Conservation (phyloP, 495 filamentous ascomycete species). For the Pseudevernia furfuracea region DNA sequence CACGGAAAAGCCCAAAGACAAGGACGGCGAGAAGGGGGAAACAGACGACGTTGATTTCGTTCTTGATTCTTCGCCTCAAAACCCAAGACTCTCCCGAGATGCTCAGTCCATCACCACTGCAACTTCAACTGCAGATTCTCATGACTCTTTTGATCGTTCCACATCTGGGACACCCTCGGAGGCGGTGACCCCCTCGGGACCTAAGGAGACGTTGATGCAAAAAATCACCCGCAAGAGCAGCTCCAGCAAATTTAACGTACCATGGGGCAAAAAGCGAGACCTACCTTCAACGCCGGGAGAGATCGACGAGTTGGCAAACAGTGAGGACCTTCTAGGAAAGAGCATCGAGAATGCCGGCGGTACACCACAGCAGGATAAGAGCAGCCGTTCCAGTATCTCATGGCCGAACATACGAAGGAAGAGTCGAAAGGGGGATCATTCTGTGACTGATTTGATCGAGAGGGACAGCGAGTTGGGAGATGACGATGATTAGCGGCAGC, state of each 20-base stretch:
- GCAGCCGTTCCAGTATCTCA: constrained; percentile 36
- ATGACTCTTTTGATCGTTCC: constrained; percentile 64
- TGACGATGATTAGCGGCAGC: constrained; percentile 33
- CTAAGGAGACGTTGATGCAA: constrained; percentile 57
- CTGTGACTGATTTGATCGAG: constrained; percentile 42
- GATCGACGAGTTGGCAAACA: constrained; percentile 41
- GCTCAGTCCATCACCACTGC: constrained; percentile 54
- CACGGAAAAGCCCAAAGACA: constrained; percentile 27
- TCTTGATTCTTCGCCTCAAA: constrained; percentile 50
- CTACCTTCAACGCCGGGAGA: constrained; percentile 42
- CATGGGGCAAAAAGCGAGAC: constrained; percentile 58
- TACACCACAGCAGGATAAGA: constrained; percentile 40
- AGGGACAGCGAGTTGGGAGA: constrained; percentile 42
- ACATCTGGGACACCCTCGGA: constrained; percentile 62
- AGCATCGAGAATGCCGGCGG: constrained; percentile 43
- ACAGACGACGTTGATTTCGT: constrained; percentile 34
- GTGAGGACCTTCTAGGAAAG: constrained; percentile 42
- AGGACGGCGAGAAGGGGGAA: constrained; percentile 24
- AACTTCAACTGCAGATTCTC: constrained; percentile 59
- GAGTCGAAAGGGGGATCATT: constrained; percentile 37
- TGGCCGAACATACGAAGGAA: constrained; percentile 47
- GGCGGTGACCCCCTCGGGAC: constrained; percentile 41
- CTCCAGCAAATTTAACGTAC: constrained; percentile 68
- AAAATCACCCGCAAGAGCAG: constrained; percentile 74
- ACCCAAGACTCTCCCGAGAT: constrained; percentile 56